A percentile compares a stretch with the other conserved stretches of the same genome.
phyloP scores from a whole-genome alignment of 371 early-diverging fungal genomes.

The Aphelidium insulamus region DNA sequence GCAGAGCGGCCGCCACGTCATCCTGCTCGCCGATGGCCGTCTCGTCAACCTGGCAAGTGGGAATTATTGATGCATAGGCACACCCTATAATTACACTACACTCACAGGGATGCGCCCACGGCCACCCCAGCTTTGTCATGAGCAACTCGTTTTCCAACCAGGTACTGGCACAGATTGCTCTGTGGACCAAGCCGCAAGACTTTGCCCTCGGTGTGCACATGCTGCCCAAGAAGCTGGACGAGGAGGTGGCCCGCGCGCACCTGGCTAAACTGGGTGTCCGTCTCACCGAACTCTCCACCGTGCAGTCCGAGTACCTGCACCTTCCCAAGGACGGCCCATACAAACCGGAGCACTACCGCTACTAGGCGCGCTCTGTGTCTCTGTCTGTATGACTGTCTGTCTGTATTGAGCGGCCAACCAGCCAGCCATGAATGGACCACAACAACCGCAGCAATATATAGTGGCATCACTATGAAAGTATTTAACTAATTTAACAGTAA shows the following conservation, averaged over 20 bases:
- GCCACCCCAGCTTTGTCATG: constrained; percentile 98
- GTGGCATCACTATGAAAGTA: too few relatives aligned
- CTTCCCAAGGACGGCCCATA: constrained; percentile 72
- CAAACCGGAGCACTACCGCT: constrained; percentile 88
- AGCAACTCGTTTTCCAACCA: constrained; percentile 98
- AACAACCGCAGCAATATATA: too few relatives aligned
- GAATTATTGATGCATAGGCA: too few relatives aligned
- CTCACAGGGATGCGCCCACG: constrained; percentile 98
- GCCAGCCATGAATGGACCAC: too few relatives aligned
- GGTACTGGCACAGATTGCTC: constrained; percentile 92
- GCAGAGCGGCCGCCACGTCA: constrained; percentile 78
- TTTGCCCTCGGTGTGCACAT: constrained; percentile 94
- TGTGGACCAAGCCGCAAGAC: constrained; percentile 74
- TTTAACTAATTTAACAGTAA: too few relatives aligned
- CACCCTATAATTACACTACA: too few relatives aligned
- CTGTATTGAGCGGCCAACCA: too few relatives aligned
- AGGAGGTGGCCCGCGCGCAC: constrained; percentile 94
- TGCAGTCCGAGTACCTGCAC: constrained; percentile 73
- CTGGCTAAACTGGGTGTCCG: constrained; percentile 88
- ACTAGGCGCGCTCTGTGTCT: constrained; percentile 21
- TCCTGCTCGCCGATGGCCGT: constrained; percentile 93
- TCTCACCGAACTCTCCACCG: constrained; percentile 41
- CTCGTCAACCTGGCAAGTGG: constrained; percentile 98
- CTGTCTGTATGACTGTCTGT: too few relatives aligned
- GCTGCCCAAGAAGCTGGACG: constrained; percentile 96